Conservation (phyloP, 345 rosid genomes). For the Citrus maxima region DNA sequence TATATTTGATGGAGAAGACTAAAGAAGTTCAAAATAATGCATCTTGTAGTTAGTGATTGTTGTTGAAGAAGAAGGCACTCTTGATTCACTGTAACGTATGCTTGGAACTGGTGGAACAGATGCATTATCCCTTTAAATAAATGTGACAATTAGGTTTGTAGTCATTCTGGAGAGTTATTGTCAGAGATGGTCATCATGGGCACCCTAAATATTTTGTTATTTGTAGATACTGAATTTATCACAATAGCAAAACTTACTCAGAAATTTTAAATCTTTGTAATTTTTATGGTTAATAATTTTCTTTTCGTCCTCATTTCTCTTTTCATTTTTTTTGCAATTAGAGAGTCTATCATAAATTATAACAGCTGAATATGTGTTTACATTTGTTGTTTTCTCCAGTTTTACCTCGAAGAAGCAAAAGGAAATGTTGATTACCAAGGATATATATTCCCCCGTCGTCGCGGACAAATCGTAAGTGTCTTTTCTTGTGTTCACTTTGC, state of each 20-base stretch:
- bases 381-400: conserved; percentile 31
- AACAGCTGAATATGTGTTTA: neutral
- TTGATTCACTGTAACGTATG: neutral
- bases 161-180: neutral
- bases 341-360: neutral
- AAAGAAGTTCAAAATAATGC: neutral
- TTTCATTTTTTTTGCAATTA: no score
- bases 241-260: neutral
- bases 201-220: neutral
- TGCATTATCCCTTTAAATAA: neutral
- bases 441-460: conserved; percentile 71
- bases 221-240: neutral
- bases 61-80: neutral
- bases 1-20: neutral
- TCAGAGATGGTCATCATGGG: no score
- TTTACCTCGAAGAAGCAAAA: conserved; percentile 90
- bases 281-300: neutral
- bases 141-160: neutral
- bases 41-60: neutral
- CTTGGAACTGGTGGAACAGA: neutral
- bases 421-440: conserved; percentile 87
- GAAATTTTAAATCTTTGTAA: neutral
- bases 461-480: conserved; percentile 70
- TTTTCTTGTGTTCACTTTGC: neutral
- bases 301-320: neutral